Evolutionary conservation across 2,329 filamentous ascomycete genomes (phyloP).

Genomic region (Aureobasidium sp.): DNA sequence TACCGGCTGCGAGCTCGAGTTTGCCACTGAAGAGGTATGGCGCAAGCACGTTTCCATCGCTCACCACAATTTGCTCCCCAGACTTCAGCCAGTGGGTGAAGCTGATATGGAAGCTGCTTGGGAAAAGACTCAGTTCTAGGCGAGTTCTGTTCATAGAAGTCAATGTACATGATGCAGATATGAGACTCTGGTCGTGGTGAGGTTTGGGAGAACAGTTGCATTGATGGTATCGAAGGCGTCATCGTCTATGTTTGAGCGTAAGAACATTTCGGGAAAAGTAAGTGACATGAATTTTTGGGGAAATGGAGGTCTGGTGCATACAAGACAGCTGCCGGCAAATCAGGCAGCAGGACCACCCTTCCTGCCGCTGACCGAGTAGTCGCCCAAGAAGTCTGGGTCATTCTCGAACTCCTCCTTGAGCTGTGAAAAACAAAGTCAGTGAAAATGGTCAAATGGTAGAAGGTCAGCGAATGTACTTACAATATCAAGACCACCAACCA

Average conservation of each 20-base stretch:
- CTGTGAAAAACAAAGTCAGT: slow-evolving; percentile 36
- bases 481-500: slow-evolving; percentile 92
- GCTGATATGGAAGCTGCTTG: slow-evolving; percentile 1
- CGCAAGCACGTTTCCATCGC: slow-evolving; percentile 18
- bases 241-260: slow-evolving; percentile 1
- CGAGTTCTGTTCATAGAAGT: not conserved
- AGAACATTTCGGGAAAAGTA: not conserved
- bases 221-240: slow-evolving; percentile 10
- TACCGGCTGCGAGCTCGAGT: slow-evolving; percentile 17
- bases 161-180: not conserved
- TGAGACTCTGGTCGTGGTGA: not conserved
- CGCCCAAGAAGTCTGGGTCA: slow-evolving; percentile 71
- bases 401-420: slow-evolving; percentile 88
- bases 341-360: slow-evolving; percentile 22
- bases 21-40: slow-evolving; percentile 19
- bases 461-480: slow-evolving; percentile 46
- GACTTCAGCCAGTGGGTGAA: not conserved
- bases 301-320: not conserved
- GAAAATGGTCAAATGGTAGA: not conserved
- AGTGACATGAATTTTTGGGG: not conserved
- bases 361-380: slow-evolving; percentile 46
- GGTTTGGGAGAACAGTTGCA: not conserved
- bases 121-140: not conserved
- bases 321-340: not conserved
- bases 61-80: slow-evolving; percentile 21